phyloP scores from a whole-genome alignment of 1,284 basidiomycete genomes.

The Vanrija pseudolonga region DNA sequence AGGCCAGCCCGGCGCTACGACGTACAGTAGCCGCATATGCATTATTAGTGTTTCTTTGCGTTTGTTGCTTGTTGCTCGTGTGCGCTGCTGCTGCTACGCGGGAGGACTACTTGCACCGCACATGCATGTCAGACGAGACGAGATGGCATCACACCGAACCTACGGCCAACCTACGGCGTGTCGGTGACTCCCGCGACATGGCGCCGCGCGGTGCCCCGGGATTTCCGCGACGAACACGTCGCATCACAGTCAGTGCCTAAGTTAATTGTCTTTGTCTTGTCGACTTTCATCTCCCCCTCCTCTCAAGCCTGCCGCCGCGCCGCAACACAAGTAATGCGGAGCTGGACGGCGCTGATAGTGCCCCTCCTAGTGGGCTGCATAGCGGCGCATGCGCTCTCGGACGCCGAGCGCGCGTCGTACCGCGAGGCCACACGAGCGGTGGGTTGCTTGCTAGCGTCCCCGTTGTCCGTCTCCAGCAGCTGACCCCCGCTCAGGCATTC shows the following conservation, averaged over 20 bases:
- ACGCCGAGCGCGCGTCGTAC: not conserved
- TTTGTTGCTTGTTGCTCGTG: no score
- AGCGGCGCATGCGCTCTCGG: not conserved
- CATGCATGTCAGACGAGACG: no score
- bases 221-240: not conserved
- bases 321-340: not conserved
- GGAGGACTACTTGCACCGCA: not conserved
- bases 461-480: not conserved
- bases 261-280: no score
- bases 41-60: not conserved
- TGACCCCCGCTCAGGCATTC: constrained; percentile 35
- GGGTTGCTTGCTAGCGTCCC: not conserved
- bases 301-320: not conserved
- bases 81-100: no score
- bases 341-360: no score
- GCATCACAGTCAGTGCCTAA: not conserved
- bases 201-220: not conserved
- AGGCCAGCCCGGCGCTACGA: not conserved
- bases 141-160: no score
- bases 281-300: not conserved
- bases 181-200: no score
- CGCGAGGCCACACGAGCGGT: not conserved
- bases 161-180: no score
- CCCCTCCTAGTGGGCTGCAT: not conserved
- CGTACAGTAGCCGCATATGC: not conserved